Percentiles rank a stretch among this genome's conserved stretches.
Evolutionary conservation across 192 early-diverging fungal genomes (phyloP).

Genomic region (Backusella liffmaniae): DNA sequence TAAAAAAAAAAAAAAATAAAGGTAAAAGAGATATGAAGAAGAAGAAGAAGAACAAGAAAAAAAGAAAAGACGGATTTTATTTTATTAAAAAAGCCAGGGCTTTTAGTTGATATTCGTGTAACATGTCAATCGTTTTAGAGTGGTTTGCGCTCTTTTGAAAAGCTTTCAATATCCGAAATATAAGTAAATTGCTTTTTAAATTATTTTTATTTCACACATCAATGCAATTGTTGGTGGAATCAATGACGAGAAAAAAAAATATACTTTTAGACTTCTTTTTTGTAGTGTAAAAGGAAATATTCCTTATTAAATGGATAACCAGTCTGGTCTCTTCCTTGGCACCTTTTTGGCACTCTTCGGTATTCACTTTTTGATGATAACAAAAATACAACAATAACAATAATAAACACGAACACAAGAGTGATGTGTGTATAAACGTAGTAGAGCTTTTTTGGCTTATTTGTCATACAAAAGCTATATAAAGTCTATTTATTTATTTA

Average conservation of each 20-base stretch:
- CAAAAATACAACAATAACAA: neutral
- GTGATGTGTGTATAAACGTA: neutral
- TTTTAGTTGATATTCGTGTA: neutral
- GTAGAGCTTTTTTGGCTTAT: neutral
- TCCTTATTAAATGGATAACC: neutral
- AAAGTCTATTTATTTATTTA: neutral
- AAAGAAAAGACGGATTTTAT: neutral
- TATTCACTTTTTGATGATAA: neutral
- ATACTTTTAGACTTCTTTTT: neutral
- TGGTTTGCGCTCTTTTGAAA: constrained; percentile 10
- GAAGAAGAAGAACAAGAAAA: neutral
- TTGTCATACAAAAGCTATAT: constrained; percentile 3
- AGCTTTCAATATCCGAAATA: neutral
- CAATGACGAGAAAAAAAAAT: neutral
- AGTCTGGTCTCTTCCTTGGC: neutral
- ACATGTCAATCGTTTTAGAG: constrained; percentile 1
- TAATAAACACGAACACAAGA: constrained; percentile 1
- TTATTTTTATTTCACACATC: neutral
- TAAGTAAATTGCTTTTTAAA: constrained; percentile 1
- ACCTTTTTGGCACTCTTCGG: neutral
- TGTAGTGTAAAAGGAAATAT: neutral
- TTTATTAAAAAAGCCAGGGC: neutral
- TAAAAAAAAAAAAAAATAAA: neutral
- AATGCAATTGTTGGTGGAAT: neutral
- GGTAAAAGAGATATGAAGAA: neutral